Conservation (phyloP, 352 stramenopile species). For the Albugo laibachii region DNA sequence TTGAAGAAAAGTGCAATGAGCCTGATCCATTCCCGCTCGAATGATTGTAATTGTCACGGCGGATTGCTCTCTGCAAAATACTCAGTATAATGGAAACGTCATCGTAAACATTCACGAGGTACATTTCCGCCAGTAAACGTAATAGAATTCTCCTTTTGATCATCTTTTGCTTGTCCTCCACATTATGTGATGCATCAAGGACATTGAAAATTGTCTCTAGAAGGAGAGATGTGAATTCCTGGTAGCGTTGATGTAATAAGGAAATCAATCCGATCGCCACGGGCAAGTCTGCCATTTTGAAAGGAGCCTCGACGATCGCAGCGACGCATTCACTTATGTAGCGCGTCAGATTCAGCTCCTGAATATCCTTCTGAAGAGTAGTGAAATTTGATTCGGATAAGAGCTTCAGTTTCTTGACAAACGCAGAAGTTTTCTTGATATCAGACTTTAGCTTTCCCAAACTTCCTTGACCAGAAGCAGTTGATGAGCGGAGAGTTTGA, state of each 20-base stretch:
- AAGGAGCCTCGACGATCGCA: constrained; percentile 64
- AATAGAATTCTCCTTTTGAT: constrained; percentile 53
- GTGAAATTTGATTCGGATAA: constrained; percentile 51
- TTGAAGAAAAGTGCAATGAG: neutral
- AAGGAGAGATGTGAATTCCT: constrained; percentile 62
- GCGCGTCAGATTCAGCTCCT: constrained; percentile 85
- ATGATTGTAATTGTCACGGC: constrained; percentile 14
- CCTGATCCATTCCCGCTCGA: neutral
- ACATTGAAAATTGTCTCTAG: constrained; percentile 23
- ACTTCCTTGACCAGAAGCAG: constrained; percentile 63
- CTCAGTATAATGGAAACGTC: constrained; percentile 52
- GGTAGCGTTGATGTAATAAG: constrained; percentile 84
- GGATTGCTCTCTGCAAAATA: constrained; percentile 60
- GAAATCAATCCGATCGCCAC: constrained; percentile 73
- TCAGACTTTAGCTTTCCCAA: constrained; percentile 85
- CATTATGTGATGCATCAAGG: constrained; percentile 34
- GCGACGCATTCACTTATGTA: constrained; percentile 91
- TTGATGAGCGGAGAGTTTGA: constrained; percentile 32
- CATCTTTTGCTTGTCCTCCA: constrained; percentile 56
- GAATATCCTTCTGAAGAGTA: constrained; percentile 65
- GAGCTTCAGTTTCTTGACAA: constrained; percentile 92
- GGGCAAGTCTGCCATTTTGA: constrained; percentile 75
- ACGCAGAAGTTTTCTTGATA: constrained; percentile 95
- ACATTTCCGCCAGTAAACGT: constrained; percentile 68
- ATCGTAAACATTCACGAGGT: constrained; percentile 52